These are phyloP conservation scores for Macrophomina pseudophaseolina DNA, from an alignment of 2,329 filamentous ascomycete genomes.

Conservation along the genomic window DNA sequence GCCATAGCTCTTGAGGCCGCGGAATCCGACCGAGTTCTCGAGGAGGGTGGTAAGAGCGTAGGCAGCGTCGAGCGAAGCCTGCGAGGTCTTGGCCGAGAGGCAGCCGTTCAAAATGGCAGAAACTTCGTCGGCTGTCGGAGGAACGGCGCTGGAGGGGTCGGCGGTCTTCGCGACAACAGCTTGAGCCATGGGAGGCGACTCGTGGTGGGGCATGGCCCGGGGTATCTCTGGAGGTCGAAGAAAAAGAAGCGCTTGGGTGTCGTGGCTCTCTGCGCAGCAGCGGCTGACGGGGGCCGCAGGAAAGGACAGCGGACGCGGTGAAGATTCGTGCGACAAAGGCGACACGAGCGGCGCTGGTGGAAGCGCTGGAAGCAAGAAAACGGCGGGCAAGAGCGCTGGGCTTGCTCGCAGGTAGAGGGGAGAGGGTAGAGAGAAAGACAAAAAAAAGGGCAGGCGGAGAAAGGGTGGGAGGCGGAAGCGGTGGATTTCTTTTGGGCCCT, in stretches of 20 bases:
- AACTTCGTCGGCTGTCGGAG: slow-evolving; percentile 55
- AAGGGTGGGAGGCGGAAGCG: slow-evolving; percentile 18
- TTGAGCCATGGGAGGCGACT: slow-evolving; percentile 56
- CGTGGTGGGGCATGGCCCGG: slow-evolving; percentile 54
- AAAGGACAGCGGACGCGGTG: slow-evolving; percentile 4
- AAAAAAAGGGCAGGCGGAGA: not conserved
- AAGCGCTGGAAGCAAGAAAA: slow-evolving; percentile 4
- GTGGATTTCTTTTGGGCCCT: slow-evolving; percentile 24
- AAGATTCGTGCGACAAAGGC: slow-evolving; percentile 11
- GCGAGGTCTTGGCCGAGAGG: slow-evolving; percentile 58
- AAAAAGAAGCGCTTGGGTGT: not conserved
- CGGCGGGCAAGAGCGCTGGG: slow-evolving; percentile 2
- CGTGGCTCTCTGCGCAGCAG: slow-evolving; percentile 17
- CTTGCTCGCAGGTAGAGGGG: slow-evolving; percentile 10
- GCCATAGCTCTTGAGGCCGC: slow-evolving; percentile 66
- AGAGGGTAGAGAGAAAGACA: slow-evolving; percentile 6
- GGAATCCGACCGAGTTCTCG: slow-evolving; percentile 68
- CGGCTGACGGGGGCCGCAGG: slow-evolving; percentile 12
- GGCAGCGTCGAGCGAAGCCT: slow-evolving; percentile 64
- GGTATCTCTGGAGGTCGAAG: slow-evolving; percentile 20
- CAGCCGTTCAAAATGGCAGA: slow-evolving; percentile 49
- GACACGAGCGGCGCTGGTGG: slow-evolving; percentile 15
- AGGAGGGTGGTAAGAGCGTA: slow-evolving; percentile 69
- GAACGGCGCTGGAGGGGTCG: slow-evolving; percentile 39
- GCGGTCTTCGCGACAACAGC: slow-evolving; percentile 54